Evolutionary conservation across 148 eudicot genomes (phyloP).

Genomic region (Dysphania ambrosioides): DNA sequence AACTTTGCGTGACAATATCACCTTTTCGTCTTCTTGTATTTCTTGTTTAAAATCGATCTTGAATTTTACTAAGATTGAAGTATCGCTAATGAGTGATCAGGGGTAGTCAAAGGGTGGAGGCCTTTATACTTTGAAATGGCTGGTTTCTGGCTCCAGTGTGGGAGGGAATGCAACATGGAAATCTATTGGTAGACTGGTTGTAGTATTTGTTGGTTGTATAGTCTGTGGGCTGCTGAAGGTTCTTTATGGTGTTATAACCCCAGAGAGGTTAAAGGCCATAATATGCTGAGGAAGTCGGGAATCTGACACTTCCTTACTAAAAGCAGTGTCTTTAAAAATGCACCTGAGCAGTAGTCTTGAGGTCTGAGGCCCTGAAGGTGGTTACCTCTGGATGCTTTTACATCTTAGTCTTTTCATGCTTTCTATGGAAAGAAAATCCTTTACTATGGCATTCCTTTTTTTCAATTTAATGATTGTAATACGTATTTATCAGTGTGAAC

Average conservation of each 20-base stretch:
- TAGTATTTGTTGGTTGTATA: background rate
- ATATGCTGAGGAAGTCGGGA: background rate
- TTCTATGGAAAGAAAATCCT: background rate
- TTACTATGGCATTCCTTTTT: background rate
- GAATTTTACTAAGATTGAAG: background rate
- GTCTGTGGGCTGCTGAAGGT: background rate
- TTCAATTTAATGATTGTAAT: background rate
- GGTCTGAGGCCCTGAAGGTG: background rate
- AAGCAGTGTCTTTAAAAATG: background rate
- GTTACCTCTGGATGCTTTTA: background rate
- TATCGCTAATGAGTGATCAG: background rate
- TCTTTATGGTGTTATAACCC: no score
- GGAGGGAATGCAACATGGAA: background rate
- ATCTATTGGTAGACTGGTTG: background rate
- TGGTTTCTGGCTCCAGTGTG: background rate
- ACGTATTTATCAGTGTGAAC: background rate
- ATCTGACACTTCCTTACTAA: background rate
- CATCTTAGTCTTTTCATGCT: background rate
- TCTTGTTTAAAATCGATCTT: background rate
- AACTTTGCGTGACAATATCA: slow-evolving; percentile 3
- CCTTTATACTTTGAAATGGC: no score
- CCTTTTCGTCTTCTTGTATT: background rate
- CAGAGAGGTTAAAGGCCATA: background rate
- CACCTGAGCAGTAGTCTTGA: background rate
- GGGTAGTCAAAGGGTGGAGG: background rate